These are phyloP conservation scores for Nadsonia starkeyi-henricii DNA, from an alignment of 1,139 yeast genomes.

Conservation along the genomic window DNA sequence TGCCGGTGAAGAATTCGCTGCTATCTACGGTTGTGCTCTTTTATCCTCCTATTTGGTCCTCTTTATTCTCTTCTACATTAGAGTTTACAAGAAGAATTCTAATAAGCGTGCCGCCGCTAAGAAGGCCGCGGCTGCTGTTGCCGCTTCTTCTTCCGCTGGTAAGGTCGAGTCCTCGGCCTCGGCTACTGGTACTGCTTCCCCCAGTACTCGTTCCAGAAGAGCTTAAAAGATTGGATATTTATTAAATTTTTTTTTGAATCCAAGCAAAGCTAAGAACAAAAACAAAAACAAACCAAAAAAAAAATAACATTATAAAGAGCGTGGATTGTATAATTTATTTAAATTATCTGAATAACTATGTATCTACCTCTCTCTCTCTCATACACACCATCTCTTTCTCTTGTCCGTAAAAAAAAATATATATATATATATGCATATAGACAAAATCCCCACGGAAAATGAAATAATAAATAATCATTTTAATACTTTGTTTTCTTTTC, in stretches of 20 bases:
- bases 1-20: slow-evolving; percentile 87
- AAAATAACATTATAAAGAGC: background rate
- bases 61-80: slow-evolving; percentile 87
- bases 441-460: no score
- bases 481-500: no score
- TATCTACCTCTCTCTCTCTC: no score
- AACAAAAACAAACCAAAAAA: no score
- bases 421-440: no score
- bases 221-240: background rate
- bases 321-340: no score
- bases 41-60: slow-evolving; percentile 79
- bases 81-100: slow-evolving; percentile 47
- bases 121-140: slow-evolving; percentile 13
- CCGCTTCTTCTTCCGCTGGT: slow-evolving; percentile 8
- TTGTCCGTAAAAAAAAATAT: no score
- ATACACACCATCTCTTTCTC: no score
- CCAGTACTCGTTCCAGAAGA: slow-evolving; percentile 8
- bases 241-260: no score
- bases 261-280: no score
- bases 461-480: no score
- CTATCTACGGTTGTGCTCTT: slow-evolving; percentile 77
- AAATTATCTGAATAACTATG: no score
- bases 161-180: slow-evolving; percentile 5
- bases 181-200: slow-evolving; percentile 7
- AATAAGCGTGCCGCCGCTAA: slow-evolving; percentile 10